Conservation (phyloP, 352 stramenopile genomes). For the Phytophthora tubulina region DNA sequence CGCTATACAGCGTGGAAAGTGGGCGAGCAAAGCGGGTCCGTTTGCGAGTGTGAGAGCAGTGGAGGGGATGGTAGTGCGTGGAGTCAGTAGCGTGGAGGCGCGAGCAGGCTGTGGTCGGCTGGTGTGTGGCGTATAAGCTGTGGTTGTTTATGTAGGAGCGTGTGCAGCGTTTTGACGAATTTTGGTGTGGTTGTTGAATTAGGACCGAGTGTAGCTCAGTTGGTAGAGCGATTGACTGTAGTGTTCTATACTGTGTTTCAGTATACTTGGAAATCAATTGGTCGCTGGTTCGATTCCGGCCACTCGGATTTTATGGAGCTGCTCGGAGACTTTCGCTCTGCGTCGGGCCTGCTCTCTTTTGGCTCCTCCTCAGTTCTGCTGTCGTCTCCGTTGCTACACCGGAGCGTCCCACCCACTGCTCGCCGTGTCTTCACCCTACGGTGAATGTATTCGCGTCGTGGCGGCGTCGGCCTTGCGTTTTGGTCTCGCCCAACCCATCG, state of each 20-base stretch:
- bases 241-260: constrained; percentile 1
- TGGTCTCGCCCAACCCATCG: no score
- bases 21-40: background rate
- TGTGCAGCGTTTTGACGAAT: background rate
- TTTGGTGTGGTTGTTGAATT: background rate
- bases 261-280: background rate
- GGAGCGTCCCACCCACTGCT: no score
- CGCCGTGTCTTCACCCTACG: no score
- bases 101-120: background rate
- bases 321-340: background rate
- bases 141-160: background rate
- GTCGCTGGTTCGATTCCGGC: background rate
- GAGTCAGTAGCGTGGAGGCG: background rate
- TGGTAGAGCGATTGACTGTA: background rate
- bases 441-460: no score
- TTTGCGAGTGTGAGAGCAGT: background rate
- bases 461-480: no score
- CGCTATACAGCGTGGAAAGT: background rate
- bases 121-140: background rate
- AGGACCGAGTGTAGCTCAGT: background rate
- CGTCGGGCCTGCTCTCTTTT: background rate
- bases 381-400: background rate
- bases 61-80: background rate
- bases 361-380: background rate
- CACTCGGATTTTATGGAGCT: background rate